Evolutionary conservation across 495 filamentous ascomycete genomes (phyloP), one percentile per base, ranked within the genome.

Genomic region (Darksidea phi): DNA sequence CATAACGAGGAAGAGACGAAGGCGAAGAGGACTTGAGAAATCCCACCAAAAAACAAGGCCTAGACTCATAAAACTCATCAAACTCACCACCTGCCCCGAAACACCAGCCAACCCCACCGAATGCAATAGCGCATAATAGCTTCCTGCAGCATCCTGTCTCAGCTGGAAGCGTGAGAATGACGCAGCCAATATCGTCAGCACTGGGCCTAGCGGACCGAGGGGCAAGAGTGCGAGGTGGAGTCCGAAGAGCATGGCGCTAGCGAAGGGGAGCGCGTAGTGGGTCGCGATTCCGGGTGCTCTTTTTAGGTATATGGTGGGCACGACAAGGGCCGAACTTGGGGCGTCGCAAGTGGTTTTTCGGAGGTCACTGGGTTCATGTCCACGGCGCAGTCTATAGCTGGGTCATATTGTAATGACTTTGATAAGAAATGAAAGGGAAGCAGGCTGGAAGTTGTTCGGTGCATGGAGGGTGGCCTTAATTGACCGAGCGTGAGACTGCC

Each of bases 41-140:
- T 15, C 5, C 41, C 3, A 3, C 5, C 41, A 4, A 43, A 43
- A 43, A 20, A 43, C 15, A 15, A 13, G 3, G 3, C 41, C 41
- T 13, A 43, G 41, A 20, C 41, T 38, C 36, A 38, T 38, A 15
- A 38, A 38, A 7, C 7, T 15, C 8, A 7, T 15, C 36, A 38
- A 38, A 15, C 36, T 43, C 13, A 43, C 15, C 41, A 43, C 41
- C 41, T 43, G 41, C 41, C 41, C 41, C 41, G 15, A 4, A 43
- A 43, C 15, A 6, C 41, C 41, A 3, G 13, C 13, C 6, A 51
- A 13, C 2, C 21, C 48, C 15, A 24, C 25, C 25, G 24, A 12
- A 17, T 28, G 25, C 26, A 51, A 20, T 15, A 51, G 48, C 6
- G 48, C 48, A 20, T 28, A 51, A 32, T 51, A 51, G 25, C 28